These are phyloP conservation scores for Verbena officinalis DNA, from an alignment of 257 asterid genomes.

Conservation along the genomic window DNA sequence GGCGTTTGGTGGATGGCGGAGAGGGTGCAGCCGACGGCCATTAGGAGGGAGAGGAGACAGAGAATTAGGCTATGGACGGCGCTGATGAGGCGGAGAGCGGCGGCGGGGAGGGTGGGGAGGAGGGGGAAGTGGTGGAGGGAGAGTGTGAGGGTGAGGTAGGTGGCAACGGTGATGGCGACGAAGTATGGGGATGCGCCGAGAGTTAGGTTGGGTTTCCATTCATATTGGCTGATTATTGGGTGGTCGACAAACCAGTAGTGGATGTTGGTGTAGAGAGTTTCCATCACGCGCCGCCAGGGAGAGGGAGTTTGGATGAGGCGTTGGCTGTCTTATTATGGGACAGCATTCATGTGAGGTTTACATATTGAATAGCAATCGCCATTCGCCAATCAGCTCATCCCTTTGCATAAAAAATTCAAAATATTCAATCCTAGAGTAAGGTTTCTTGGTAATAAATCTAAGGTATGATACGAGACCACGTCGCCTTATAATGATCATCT, in stretches of 20 bases:
- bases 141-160: slow-evolving; percentile 70
- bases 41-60: slow-evolving; percentile 66
- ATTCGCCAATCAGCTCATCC: not conserved
- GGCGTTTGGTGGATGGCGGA: slow-evolving; percentile 72
- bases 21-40: slow-evolving; percentile 80
- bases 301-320: not conserved
- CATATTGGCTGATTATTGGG: slow-evolving; percentile 58
- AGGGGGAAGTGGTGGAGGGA: slow-evolving; percentile 43
- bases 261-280: slow-evolving; percentile 36
- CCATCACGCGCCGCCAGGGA: slow-evolving; percentile 67
- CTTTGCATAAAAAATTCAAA: too few species aligned
- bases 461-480: slow-evolving; percentile 19
- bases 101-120: slow-evolving; percentile 45
- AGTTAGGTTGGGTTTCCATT: slow-evolving; percentile 64
- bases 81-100: slow-evolving; percentile 72
- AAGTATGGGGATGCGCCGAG: slow-evolving; percentile 66
- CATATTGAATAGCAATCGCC: too few species aligned
- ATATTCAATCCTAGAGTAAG: too few species aligned
- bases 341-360: too few species aligned
- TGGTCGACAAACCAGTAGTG: slow-evolving; percentile 71
- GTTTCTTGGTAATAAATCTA: not conserved
- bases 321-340: not conserved
- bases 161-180: slow-evolving; percentile 54
- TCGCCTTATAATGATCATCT: not conserved
- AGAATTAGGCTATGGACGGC: slow-evolving; percentile 77